phyloP scores from a whole-genome alignment of 2,329 filamentous ascomycete genomes.

The Penicillium nordicum region DNA sequence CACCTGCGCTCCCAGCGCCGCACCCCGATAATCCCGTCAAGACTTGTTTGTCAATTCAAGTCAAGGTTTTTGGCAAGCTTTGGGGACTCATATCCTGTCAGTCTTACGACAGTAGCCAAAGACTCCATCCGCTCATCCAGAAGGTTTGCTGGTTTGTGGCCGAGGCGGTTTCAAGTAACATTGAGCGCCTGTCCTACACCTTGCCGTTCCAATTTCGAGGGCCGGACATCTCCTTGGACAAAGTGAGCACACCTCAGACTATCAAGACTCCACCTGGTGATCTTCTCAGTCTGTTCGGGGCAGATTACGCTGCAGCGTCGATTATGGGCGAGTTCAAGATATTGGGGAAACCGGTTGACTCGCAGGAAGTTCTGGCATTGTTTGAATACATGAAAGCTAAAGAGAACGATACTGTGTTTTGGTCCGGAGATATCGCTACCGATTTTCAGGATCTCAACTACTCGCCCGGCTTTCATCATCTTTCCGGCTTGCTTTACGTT shows the following conservation, averaged over 20 bases:
- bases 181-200: slow-evolving; percentile 79
- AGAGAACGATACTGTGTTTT: slow-evolving; percentile 67
- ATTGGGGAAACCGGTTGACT: slow-evolving; percentile 67
- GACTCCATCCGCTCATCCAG: slow-evolving; percentile 79
- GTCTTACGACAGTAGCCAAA: slow-evolving; percentile 73
- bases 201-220: slow-evolving; percentile 76
- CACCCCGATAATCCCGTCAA: slow-evolving; percentile 77
- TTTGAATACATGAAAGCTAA: slow-evolving; percentile 77
- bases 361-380: slow-evolving; percentile 77
- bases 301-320: slow-evolving; percentile 77
- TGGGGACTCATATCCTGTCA: slow-evolving; percentile 88
- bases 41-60: slow-evolving; percentile 86
- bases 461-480: slow-evolving; percentile 68
- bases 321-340: slow-evolving; percentile 83
- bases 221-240: slow-evolving; percentile 68
- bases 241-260: slow-evolving; percentile 69
- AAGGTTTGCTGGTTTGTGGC: slow-evolving; percentile 88
- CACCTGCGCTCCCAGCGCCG: slow-evolving; percentile 81
- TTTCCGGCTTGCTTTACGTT: slow-evolving; percentile 75
- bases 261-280: slow-evolving; percentile 84
- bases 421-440: slow-evolving; percentile 66
- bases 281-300: slow-evolving; percentile 74
- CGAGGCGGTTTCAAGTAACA: slow-evolving; percentile 77
- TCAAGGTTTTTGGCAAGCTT: slow-evolving; percentile 77
- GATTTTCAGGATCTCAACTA: slow-evolving; percentile 82